These are phyloP conservation scores for Clarireedia homoeocarpa DNA, from an alignment of 2,329 filamentous ascomycete species.

Conservation along the genomic window DNA sequence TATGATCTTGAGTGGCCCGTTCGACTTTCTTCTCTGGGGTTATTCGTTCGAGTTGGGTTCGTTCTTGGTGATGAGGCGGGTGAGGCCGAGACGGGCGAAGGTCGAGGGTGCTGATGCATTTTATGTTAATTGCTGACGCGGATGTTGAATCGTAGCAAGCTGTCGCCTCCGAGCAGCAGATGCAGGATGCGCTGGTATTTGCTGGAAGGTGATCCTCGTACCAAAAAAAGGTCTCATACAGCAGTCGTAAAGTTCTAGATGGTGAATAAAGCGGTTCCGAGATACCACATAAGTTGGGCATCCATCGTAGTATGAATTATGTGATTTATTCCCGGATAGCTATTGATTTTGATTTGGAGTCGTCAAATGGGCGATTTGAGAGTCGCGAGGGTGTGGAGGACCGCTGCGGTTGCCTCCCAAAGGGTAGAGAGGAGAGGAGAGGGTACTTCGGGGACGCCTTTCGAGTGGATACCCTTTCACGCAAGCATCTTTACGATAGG, in stretches of 20 bases:
- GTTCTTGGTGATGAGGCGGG: slow-evolving; percentile 65
- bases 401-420: not conserved
- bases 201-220: slow-evolving; percentile 16
- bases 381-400: not conserved
- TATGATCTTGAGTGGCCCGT: slow-evolving; percentile 34
- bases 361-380: not conserved
- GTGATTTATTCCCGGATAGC: slow-evolving; percentile 5
- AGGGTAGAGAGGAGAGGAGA: not conserved
- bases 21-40: slow-evolving; percentile 58
- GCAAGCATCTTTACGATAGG: slow-evolving; percentile 1
- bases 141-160: slow-evolving; percentile 16
- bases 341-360: not conserved
- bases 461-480: slow-evolving; percentile 5
- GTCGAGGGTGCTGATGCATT: slow-evolving; percentile 89
- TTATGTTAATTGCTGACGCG: slow-evolving; percentile 22
- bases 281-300: slow-evolving; percentile 29
- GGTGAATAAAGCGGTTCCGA: slow-evolving; percentile 19
- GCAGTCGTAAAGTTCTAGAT: slow-evolving; percentile 25
- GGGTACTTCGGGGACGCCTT: not conserved
- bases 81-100: slow-evolving; percentile 63
- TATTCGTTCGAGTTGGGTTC: slow-evolving; percentile 66
- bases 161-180: slow-evolving; percentile 15
- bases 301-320: slow-evolving; percentile 24
- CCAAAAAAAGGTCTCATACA: slow-evolving; percentile 13
- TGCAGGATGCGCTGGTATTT: slow-evolving; percentile 13